Conservation (phyloP, 345 rosid genomes). For the Dipteronia dyeriana region DNA sequence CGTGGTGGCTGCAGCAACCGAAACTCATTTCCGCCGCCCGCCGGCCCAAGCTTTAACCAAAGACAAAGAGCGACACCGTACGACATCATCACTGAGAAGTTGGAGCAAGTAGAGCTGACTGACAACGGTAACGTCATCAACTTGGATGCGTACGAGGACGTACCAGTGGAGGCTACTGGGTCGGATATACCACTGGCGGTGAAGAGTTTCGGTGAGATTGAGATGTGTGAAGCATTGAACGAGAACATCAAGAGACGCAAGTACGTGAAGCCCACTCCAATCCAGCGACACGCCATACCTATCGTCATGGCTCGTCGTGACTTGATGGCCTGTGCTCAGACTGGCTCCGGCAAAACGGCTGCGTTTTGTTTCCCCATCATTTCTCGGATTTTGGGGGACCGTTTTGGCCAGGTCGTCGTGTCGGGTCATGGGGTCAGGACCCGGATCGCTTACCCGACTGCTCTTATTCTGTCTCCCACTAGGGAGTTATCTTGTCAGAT, state of each 20-base stretch:
- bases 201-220: slow-evolving; percentile 34
- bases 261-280: slow-evolving; percentile 52
- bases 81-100: slow-evolving; percentile 16
- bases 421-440: slow-evolving; percentile 17
- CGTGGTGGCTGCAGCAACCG: slow-evolving; percentile 16
- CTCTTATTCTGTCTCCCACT: slow-evolving; percentile 55
- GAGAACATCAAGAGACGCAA: slow-evolving; percentile 44
- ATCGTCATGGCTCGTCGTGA: slow-evolving; percentile 53
- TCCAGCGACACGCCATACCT: slow-evolving; percentile 60
- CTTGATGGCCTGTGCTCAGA: slow-evolving; percentile 66
- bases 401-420: neutral
- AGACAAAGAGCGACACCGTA: neutral
- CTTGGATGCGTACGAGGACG: slow-evolving; percentile 49
- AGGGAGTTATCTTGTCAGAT: slow-evolving; percentile 66
- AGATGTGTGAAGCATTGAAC: slow-evolving; percentile 36
- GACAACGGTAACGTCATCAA: slow-evolving; percentile 29
- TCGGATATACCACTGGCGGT: neutral
- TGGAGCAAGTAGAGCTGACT: slow-evolving; percentile 31
- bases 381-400: slow-evolving; percentile 30
- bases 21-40: no score
- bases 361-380: slow-evolving; percentile 59
- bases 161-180: slow-evolving; percentile 30
- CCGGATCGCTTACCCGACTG: slow-evolving; percentile 35
- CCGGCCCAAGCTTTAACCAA: slow-evolving; percentile 1
- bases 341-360: slow-evolving; percentile 62